Percentiles rank a stretch among this genome's conserved stretches.
Evolutionary conservation across 2,329 filamentous ascomycete species (phyloP).

Genomic region (Emmonsiellopsis sp.): DNA sequence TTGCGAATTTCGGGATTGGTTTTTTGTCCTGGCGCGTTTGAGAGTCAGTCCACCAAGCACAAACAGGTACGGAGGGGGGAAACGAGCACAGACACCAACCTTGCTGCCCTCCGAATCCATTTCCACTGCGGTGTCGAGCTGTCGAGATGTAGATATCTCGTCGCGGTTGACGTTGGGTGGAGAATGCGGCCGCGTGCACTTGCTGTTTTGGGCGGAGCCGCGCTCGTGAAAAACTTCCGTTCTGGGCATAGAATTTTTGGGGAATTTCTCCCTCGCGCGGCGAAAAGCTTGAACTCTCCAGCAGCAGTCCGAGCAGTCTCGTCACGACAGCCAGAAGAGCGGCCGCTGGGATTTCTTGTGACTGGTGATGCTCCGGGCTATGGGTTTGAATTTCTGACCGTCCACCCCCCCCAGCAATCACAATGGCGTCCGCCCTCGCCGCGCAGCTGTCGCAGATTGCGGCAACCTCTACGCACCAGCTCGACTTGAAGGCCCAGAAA

Average conservation of each 20-base stretch:
- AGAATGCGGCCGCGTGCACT: conserved; percentile 10
- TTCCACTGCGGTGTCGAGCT: conserved; percentile 16
- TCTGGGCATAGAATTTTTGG: conserved; percentile 6
- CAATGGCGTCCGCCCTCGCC: conserved; percentile 78
- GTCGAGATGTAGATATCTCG: conserved; percentile 10
- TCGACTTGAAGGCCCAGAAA: conserved; percentile 89
- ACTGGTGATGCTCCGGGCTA: neutral
- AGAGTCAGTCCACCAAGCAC: neutral
- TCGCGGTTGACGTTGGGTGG: conserved; percentile 2
- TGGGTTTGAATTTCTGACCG: neutral
- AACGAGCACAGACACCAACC: conserved; percentile 17
- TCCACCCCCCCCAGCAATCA: conserved; percentile 10
- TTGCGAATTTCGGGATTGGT: conserved; percentile 60
- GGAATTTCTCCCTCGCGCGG: conserved; percentile 14
- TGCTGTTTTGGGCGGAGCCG: conserved; percentile 9
- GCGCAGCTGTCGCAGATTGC: conserved; percentile 91
- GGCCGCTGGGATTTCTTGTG: neutral
- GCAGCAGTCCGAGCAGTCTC: neutral
- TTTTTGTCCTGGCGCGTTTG: conserved; percentile 23
- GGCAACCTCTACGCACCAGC: conserved; percentile 75
- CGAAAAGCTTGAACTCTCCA: neutral
- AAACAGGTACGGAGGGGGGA: neutral
- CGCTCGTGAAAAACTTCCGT: conserved; percentile 19
- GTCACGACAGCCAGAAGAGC: neutral
- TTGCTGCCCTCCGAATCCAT: conserved; percentile 28